These are phyloP conservation scores for Marasmius fiardii DNA, from an alignment of 1,284 basidiomycete genomes.

Conservation along the genomic window DNA sequence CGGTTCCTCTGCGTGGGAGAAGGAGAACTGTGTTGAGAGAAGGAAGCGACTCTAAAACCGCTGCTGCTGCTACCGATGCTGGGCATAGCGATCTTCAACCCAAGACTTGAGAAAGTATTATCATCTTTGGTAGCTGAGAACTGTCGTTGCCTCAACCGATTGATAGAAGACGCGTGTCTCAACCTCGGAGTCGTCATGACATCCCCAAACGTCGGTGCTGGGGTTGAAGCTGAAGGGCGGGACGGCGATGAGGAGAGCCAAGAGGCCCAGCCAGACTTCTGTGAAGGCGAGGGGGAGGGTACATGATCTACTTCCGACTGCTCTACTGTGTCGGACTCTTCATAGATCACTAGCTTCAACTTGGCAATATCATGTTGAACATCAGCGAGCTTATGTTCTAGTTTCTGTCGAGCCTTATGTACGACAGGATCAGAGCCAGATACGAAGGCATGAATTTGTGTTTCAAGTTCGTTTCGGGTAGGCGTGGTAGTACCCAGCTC, in stretches of 20 bases:
- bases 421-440: conserved; percentile 52
- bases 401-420: conserved; percentile 43
- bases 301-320: conserved; percentile 9
- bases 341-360: conserved; percentile 58
- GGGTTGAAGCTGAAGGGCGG: conserved; percentile 36
- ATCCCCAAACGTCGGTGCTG: conserved; percentile 56
- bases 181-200: conserved; percentile 62
- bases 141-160: conserved; percentile 10
- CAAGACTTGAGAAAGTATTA: conserved; percentile 48
- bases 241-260: conserved; percentile 46
- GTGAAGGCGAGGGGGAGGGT: background rate
- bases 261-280: conserved; percentile 45
- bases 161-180: conserved; percentile 43
- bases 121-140: conserved; percentile 6
- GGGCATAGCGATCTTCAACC: conserved; percentile 63
- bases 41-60: conserved; percentile 17
- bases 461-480: conserved; percentile 36
- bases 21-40: background rate
- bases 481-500: conserved; percentile 9
- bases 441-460: conserved; percentile 59
- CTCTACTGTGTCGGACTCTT: conserved; percentile 25
- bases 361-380: conserved; percentile 78
- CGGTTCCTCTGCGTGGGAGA: background rate
- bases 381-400: conserved; percentile 66
- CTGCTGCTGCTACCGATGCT: conserved; percentile 5